phyloP scores from a whole-genome alignment of 1,284 basidiomycete species.

The Mycena sp. region DNA sequence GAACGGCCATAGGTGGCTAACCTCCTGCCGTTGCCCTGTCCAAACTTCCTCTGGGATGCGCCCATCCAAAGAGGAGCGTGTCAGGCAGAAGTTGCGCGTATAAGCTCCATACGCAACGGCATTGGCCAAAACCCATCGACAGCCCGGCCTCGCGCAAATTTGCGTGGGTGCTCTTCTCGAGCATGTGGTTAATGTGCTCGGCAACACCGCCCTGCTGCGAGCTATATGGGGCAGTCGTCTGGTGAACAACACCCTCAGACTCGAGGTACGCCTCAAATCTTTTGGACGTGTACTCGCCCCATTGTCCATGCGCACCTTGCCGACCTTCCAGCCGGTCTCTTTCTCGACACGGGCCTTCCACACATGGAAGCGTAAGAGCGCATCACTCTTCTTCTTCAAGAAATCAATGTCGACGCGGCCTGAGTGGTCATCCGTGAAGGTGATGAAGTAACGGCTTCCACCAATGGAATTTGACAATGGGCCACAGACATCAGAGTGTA shows the following conservation, averaged over 20 bases:
- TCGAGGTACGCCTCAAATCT: too few species aligned
- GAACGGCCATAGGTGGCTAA: background rate
- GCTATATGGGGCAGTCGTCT: slow-evolving; percentile 1
- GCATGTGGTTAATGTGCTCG: slow-evolving; percentile 35
- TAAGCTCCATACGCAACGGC: too few species aligned
- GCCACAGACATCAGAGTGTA: slow-evolving; percentile 45
- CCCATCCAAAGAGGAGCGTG: too few species aligned
- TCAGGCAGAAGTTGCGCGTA: too few species aligned
- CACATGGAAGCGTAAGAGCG: slow-evolving; percentile 20
- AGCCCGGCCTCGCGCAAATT: slow-evolving; percentile 10
- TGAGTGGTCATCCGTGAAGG: slow-evolving; percentile 31
- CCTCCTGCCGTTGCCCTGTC: background rate
- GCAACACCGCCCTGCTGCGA: slow-evolving; percentile 38
- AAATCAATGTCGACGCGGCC: too few species aligned
- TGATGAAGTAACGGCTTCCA: slow-evolving; percentile 25
- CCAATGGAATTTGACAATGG: slow-evolving; percentile 15
- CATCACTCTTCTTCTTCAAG: slow-evolving; percentile 8
- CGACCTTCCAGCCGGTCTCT: slow-evolving; percentile 7
- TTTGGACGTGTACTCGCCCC: slow-evolving; percentile 17
- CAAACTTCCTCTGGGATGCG: too few species aligned
- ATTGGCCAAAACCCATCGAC: too few species aligned
- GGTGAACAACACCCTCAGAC: too few species aligned
- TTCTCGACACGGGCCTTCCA: slow-evolving; percentile 19
- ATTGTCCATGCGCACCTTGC: background rate
- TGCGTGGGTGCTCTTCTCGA: slow-evolving; percentile 33